These are phyloP conservation scores for Botrytis paeoniae DNA, from an alignment of 2,329 filamentous ascomycete genomes.

Conservation along the genomic window DNA sequence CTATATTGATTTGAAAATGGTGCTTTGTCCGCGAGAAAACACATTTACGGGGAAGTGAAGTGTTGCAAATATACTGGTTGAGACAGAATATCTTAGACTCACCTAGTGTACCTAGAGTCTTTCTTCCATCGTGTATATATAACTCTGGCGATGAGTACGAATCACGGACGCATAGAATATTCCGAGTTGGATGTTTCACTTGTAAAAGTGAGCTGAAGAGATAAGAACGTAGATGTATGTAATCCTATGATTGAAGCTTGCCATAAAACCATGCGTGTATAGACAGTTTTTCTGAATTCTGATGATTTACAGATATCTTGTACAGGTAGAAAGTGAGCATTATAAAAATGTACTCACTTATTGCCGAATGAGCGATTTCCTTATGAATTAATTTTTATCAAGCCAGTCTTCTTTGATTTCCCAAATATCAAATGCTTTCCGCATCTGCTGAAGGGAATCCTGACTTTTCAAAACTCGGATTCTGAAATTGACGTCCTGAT, in stretches of 20 bases:
- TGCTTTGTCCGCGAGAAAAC: too few relatives aligned
- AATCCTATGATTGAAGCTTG: background rate
- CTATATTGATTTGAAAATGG: background rate
- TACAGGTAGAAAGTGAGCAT: too few relatives aligned
- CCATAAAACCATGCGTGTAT: background rate
- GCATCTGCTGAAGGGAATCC: background rate
- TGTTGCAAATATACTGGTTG: background rate
- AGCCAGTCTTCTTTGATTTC: background rate
- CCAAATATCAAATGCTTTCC: accelerated
- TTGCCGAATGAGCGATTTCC: too few relatives aligned
- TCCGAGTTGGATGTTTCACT: background rate
- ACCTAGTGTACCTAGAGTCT: background rate
- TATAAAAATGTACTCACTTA: background rate
- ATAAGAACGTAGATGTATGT: background rate
- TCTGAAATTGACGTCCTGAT: background rate
- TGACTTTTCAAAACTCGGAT: background rate
- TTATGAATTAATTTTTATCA: background rate
- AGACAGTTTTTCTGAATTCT: background rate
- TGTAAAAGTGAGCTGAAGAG: too few relatives aligned
- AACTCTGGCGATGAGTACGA: background rate
- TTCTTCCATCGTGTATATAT: background rate
- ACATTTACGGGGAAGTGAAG: background rate
- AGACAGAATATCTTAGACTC: background rate
- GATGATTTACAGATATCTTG: background rate
- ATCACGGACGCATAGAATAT: accelerated